phyloP scores from a whole-genome alignment of 1,284 basidiomycete species.

The Microbotryum intermedium region DNA sequence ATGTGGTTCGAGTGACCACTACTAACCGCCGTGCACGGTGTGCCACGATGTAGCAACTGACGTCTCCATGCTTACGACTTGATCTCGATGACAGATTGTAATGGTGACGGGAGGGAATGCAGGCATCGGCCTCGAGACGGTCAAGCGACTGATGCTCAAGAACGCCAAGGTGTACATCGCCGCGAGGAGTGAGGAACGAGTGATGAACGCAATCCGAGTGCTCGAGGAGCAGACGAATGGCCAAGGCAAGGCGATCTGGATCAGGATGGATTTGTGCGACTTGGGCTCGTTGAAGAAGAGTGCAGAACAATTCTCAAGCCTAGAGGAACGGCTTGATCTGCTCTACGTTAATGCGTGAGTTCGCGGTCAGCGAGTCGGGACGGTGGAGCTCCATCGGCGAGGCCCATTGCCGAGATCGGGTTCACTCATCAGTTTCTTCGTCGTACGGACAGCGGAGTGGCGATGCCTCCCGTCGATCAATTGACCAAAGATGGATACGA shows the following conservation, averaged over 20 bases:
- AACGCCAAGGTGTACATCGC: slow-evolving; percentile 61
- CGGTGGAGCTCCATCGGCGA: too few relatives aligned
- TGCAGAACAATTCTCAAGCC: slow-evolving; percentile 48
- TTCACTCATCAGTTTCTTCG: too few relatives aligned
- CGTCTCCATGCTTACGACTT: too few relatives aligned
- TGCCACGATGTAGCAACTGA: too few relatives aligned
- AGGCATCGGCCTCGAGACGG: slow-evolving; percentile 20
- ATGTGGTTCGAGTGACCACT: too few relatives aligned
- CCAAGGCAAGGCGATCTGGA: slow-evolving; percentile 44
- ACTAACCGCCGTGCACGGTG: too few relatives aligned
- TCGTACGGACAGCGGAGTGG: too few relatives aligned
- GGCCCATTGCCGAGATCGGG: too few relatives aligned
- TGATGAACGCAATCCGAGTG: slow-evolving; percentile 47
- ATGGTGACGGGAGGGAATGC: slow-evolving; percentile 41
- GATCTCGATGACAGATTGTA: slow-evolving; percentile 6
- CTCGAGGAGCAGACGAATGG: slow-evolving; percentile 39
- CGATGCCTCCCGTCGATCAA: too few relatives aligned
- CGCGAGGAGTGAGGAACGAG: slow-evolving; percentile 47
- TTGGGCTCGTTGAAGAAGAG: slow-evolving; percentile 49
- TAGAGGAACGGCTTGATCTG: slow-evolving; percentile 40
- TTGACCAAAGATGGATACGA: too few relatives aligned
- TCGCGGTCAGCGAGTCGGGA: too few relatives aligned
- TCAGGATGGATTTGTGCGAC: slow-evolving; percentile 54
- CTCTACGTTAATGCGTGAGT: slow-evolving; percentile 41
- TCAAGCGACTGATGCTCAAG: slow-evolving; percentile 43